phyloP scores from a whole-genome alignment of 148 eudicot genomes.

The Amaranthus palmeri region DNA sequence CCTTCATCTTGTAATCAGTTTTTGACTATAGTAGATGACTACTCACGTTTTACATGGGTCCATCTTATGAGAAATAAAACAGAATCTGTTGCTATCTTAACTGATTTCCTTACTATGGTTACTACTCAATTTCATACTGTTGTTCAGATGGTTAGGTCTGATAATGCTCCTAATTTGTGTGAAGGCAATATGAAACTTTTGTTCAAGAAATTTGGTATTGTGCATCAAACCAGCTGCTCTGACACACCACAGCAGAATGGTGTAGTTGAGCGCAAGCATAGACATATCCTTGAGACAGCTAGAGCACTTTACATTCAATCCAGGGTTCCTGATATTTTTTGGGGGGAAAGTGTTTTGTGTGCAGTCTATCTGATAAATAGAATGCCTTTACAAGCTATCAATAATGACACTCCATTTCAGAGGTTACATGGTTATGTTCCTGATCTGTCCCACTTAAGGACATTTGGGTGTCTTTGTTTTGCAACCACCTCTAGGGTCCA shows the following conservation, averaged over 20 bases:
- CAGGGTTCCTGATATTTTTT: not conserved
- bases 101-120: not conserved
- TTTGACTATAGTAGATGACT: conserved; percentile 12
- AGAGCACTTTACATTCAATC: too few relatives aligned
- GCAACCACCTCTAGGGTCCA: not conserved
- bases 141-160: not conserved
- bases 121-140: not conserved
- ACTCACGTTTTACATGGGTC: not conserved
- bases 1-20: not conserved
- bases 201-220: not conserved
- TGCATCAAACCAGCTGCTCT: not conserved
- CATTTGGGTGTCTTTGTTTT: not conserved
- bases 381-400: not conserved
- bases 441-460: not conserved
- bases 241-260: conserved; percentile 8
- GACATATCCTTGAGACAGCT: too few relatives aligned
- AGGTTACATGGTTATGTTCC: not conserved
- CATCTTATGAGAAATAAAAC: not conserved
- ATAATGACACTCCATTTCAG: not conserved
- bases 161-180: not conserved
- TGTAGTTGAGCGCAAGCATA: conserved; percentile 4
- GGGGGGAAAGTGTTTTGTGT: not conserved
- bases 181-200: not conserved
- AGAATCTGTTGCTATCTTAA: not conserved
- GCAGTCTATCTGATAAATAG: not conserved